Base-by-base conservation (phyloP, 2,329 filamentous ascomycete species). In the Coniella vitis region DNA sequence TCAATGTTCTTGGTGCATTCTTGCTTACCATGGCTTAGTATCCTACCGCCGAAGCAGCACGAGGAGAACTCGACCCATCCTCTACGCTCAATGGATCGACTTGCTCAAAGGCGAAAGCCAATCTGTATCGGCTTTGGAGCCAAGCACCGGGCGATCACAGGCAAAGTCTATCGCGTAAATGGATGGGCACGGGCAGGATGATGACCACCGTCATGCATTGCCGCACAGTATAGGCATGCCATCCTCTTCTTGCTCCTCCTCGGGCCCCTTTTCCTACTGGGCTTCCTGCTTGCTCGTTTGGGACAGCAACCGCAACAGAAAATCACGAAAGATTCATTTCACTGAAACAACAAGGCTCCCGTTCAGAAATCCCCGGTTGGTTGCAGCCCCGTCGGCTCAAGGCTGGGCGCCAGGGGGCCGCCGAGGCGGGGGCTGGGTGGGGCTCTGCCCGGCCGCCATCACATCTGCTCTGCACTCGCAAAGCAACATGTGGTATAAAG, bases 311-410 rank as follows among this genome's bases (percentile, higher is more conserved):
- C 17, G 17, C 32, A 25, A 40, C 40, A 17, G 40, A 13, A 29
- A 5, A 29, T 29, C 25, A 29, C 25, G 25, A 29, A 48, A 45
- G 29, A 41, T 14, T 48, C 45, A 51, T 51, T 40, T 45, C 37
- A 40, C 39, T 48, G 45, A 48, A 51, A 48, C 40, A 32, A 36
- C 25, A 41, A 36, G 43, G 35, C 43, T 32, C 48, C 41, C 31
- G 36, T 19, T 14, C 48, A n/a, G 21, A 48, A 48, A 20, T 47
- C 34, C 38, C 48, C 45, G 46, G 45, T 32, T 49, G 39, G 31
- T 14, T 14, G 17, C 21, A 16, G 14, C 36, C 19, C 35, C 37
- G 32, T 22, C 31, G 22, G 17, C n/a, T n/a, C 25, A 29, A 38
- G 31, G n/a, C 45, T 36, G 38, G 45, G 31, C 25, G 12, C 31